These are phyloP conservation scores for Raffaelea deltoideospora DNA, from an alignment of 2,329 filamentous ascomycete genomes.

Conservation along the genomic window DNA sequence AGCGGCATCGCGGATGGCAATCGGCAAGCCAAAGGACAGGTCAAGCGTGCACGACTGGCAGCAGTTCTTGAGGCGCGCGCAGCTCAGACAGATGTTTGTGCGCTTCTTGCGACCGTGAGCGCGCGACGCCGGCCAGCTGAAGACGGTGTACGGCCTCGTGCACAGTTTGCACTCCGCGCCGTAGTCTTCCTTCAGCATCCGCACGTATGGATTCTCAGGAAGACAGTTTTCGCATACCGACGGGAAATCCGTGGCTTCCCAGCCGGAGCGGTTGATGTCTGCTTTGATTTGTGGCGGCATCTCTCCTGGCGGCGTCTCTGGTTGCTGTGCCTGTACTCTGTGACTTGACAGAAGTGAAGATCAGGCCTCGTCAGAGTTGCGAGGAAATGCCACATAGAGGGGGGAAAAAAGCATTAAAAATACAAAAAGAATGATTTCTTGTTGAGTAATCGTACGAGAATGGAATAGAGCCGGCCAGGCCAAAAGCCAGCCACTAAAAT, in stretches of 20 bases:
- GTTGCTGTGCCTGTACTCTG: too few relatives aligned
- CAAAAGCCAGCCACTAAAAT: too few relatives aligned
- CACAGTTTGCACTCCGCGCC: slow-evolving; percentile 80
- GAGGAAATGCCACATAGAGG: too few relatives aligned
- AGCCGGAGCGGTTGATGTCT: slow-evolving; percentile 86
- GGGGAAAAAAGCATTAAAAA: too few relatives aligned
- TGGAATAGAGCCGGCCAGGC: too few relatives aligned
- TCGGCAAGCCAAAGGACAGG: slow-evolving; percentile 85
- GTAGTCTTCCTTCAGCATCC: slow-evolving; percentile 97
- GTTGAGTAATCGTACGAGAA: too few relatives aligned
- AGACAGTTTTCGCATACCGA: slow-evolving; percentile 87
- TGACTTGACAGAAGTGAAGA: too few relatives aligned
- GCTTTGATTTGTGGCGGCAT: slow-evolving; percentile 94
- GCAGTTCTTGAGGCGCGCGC: slow-evolving; percentile 94
- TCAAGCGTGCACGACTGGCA: slow-evolving; percentile 99
- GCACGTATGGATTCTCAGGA: slow-evolving; percentile 92
- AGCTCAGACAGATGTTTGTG: slow-evolving; percentile 92
- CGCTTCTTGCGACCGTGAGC: slow-evolving; percentile 77
- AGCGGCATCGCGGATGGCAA: slow-evolving; percentile 87
- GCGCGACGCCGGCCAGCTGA: slow-evolving; percentile 86
- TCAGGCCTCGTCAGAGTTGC: too few relatives aligned
- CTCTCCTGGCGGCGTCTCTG: too few relatives aligned
- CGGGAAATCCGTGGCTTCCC: slow-evolving; percentile 86
- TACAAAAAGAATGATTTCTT: too few relatives aligned
- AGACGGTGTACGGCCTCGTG: slow-evolving; percentile 89